Conservation (phyloP, 352 stramenopile species). For the Elongisporangium senticosum region DNA sequence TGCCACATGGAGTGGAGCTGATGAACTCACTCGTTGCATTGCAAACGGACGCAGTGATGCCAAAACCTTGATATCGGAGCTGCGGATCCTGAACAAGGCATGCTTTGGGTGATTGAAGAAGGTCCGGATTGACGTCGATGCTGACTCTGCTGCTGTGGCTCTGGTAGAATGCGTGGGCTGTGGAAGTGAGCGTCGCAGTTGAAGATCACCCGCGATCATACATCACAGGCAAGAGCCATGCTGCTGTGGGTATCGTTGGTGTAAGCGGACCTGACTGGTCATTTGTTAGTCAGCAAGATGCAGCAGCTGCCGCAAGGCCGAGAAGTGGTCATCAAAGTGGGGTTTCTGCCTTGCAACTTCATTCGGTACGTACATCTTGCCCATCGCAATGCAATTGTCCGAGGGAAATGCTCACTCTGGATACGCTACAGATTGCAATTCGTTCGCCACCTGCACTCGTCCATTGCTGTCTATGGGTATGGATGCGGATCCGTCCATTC, state of each 20-base stretch:
- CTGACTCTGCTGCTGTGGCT: neutral
- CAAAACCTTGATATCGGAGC: constrained; percentile 64
- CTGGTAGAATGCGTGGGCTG: constrained; percentile 49
- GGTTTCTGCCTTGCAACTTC: constrained; percentile 64
- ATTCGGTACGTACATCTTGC: constrained; percentile 20
- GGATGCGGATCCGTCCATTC: constrained; percentile 1
- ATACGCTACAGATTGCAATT: constrained; percentile 39
- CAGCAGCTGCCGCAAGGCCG: constrained; percentile 50
- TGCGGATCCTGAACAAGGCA: constrained; percentile 75
- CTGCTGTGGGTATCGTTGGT: neutral
- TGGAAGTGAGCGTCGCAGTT: constrained; percentile 59
- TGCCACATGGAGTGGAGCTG: neutral
- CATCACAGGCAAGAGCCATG: constrained; percentile 28
- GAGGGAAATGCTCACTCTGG: neutral
- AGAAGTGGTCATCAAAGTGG: constrained; percentile 45
- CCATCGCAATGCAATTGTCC: neutral
- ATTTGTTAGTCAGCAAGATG: constrained; percentile 35
- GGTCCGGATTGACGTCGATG: neutral
- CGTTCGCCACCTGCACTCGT: constrained; percentile 37
- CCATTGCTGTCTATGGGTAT: constrained; percentile 62
- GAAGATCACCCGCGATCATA: constrained; percentile 62
- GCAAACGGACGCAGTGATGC: constrained; percentile 20
- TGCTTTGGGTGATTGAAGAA: neutral
- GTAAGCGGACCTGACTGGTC: too few relatives aligned
- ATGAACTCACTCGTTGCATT: neutral